Base-by-base conservation (phyloP, 495 filamentous ascomycete species). In the Penicillium canariense region DNA sequence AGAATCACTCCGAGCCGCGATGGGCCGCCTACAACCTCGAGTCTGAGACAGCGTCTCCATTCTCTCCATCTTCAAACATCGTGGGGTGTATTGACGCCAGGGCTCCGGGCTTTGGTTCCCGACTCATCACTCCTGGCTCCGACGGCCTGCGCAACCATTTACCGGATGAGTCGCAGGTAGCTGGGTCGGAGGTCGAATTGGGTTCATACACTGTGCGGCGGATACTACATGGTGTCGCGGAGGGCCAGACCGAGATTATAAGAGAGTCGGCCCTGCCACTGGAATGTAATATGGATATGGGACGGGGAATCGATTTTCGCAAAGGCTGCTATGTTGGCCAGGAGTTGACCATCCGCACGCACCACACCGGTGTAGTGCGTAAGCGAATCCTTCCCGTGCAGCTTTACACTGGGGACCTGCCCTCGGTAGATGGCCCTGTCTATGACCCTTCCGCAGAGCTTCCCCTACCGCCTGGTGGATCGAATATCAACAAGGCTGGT, bases 291-390 rank as follows among this genome's bases (percentile, higher is more conserved):
- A 76, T 96, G 58, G 94, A 98, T 69, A 76, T 88, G 58, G 85
- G 86, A 78, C 77, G 80, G 15, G 95, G 80, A 3, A 82, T 97
- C 36, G 91, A 97, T 74, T 98, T 95, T 71, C 81, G 84, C 43
- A 98, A 98, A 73, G 94, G 94, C 1, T 98, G 94, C 70, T 98
- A 98, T 69, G 85, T 97, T 0, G 94, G 94, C 0, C 94, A 98
- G 73, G 94, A 98, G 68, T 77, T 97, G 48, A 97, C 95, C 7
- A 96, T 96, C 40, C 84, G 94, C 22, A 97, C 95, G 0, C 85
- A 90, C 64, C 94, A 97, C 69, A 91, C 87, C 2, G 94, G 94
- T 31, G 89, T 98, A 9, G 90, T 97, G 39, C 77, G 94, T 62
- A 96, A 96, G 76, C 76, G 94, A 2, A 82, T 97, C n/a, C 61